Conservation (phyloP, 768 basidiomycete genomes). For the Pleurotus eryngii region DNA sequence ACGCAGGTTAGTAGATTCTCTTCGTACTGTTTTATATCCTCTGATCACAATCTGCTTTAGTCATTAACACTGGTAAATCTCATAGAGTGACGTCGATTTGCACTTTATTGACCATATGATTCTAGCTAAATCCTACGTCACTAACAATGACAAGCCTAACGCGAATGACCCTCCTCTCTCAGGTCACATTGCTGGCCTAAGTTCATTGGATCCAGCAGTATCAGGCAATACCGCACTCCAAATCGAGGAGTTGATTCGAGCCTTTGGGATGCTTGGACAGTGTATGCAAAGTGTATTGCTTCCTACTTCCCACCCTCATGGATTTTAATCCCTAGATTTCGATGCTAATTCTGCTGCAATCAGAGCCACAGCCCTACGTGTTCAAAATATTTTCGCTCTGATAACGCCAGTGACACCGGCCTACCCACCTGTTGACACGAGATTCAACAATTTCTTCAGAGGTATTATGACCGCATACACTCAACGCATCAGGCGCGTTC, state of each 20-base stretch:
- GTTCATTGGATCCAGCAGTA: neutral
- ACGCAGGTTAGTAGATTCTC: neutral
- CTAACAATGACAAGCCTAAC: neutral
- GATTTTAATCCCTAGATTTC: neutral
- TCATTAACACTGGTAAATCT: neutral
- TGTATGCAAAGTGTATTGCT: neutral
- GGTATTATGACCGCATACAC: neutral
- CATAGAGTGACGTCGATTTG: no score
- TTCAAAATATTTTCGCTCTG: neutral
- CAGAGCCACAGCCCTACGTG: neutral
- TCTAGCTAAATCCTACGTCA: conserved; percentile 2
- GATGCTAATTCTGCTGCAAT: neutral
- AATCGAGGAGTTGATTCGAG: neutral
- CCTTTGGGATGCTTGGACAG: neutral
- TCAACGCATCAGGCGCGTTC: neutral
- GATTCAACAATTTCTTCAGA: conserved; percentile 1
- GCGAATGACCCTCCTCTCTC: neutral
- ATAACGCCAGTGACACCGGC: neutral
- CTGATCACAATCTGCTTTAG: neutral
- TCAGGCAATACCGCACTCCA: neutral
- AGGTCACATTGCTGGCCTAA: neutral
- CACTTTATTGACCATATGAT: neutral
- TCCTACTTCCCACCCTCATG: neutral
- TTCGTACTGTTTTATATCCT: no score
- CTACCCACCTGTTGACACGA: neutral